Base-by-base conservation (phyloP, 164 flowering plant genomes). In the Stephania yunnanensis region DNA sequence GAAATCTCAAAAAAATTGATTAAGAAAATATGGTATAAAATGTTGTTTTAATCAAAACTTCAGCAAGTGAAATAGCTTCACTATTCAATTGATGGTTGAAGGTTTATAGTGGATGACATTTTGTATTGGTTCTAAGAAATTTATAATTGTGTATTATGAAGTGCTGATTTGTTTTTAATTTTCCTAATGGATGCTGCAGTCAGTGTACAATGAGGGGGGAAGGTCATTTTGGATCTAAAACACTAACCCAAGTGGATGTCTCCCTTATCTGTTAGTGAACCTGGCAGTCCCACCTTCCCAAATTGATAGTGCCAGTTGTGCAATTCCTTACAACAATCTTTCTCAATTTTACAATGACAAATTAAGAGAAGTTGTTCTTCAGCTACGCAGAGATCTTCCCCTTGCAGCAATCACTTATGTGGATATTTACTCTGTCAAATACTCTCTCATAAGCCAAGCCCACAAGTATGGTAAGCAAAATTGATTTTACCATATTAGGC, bases 231-330 rank as follows among this genome's bases (percentile, higher is more conserved):
- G 87, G 89, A 78, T 88, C 9, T 88, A 86, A 76, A 86, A 84
- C 80, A 86, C 87, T 0, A 89, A 87, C 8, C 91, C 91, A 0
- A 58, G 84, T 15, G 89, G 91, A 17, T 86, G 91, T 73, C 79
- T 88, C 2, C 76, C 88, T 0, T 80, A 85, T 10, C 73, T 78
- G 17, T 45, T 85, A 31, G 74, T 66, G 10, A 44, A 25, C 12
- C 67, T 80, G 44, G 76, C 78, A 10, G 22, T 73, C 7, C 44
- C 68, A 4, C 69, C 76, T 25, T 46, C 69, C 8, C 22, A 79
- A 52, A 46, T n/a, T 1, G 87, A 88, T 55, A 17, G 36, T 0
- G 73, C 61, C 1, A 89, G 89, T 11, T 88, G 89, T 25, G 75
- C 81, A 6, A 78, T 50, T 74, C 77, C 85, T 13, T 66, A 74